Percentiles rank a stretch among this genome's conserved stretches.
phyloP scores from a whole-genome alignment of 805 yeast genomes.

The Candida quercuum region DNA sequence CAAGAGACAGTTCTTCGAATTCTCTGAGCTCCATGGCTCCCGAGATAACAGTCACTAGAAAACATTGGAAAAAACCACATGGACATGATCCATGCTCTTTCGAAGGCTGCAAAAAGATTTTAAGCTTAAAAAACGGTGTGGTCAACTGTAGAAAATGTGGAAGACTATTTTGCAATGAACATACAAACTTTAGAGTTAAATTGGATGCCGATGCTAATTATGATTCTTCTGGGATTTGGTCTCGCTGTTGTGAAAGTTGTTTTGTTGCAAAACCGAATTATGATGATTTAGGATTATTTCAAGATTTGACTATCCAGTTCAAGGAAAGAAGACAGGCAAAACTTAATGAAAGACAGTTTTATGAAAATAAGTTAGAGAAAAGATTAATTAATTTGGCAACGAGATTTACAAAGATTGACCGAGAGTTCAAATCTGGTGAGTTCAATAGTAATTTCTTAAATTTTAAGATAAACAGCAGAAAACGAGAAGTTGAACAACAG shows the following conservation, averaged over 20 bases:
- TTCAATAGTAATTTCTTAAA: constrained; percentile 20
- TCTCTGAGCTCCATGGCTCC: constrained; percentile 9
- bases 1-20: constrained; percentile 10
- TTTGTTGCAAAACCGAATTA: constrained; percentile 51
- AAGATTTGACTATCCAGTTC: constrained; percentile 45
- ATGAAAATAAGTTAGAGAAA: constrained; percentile 53
- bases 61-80: constrained; percentile 55
- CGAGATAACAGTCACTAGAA: constrained; percentile 35
- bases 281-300: constrained; percentile 35
- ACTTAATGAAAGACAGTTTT: constrained; percentile 45
- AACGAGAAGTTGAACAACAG: constrained; percentile 37
- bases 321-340: constrained; percentile 32
- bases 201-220: constrained; percentile 43
- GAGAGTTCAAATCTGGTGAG: constrained; percentile 15
- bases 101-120: constrained; percentile 33
- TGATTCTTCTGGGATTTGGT: constrained; percentile 58
- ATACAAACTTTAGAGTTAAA: constrained; percentile 49
- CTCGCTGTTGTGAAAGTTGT: constrained; percentile 64
- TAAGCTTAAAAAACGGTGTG: constrained; percentile 49
- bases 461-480: constrained; percentile 23
- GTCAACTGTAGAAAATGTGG: constrained; percentile 81
- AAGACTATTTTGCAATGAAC: constrained; percentile 56
- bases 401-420: constrained; percentile 23
- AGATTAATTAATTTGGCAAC: constrained; percentile 44
- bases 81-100: constrained; percentile 38